Evolutionary conservation across 75 land plant genomes (phyloP), one percentile per base, ranked within the genome.

Genomic region (Picea sitchensis): DNA sequence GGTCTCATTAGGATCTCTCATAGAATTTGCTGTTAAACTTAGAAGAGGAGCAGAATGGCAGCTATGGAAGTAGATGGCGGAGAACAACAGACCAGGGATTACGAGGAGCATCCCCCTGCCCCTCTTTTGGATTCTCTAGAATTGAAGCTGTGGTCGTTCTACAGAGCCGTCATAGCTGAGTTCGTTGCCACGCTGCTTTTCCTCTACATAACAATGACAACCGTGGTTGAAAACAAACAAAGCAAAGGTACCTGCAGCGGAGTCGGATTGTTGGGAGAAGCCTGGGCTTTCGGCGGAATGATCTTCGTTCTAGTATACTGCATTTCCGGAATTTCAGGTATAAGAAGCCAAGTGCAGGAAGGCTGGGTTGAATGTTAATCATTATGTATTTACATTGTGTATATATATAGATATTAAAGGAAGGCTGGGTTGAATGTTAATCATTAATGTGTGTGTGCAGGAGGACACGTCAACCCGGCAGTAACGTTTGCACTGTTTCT

Each of bases 261-360:
- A 17, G 90, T 88, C 32, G 90, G 90, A 1, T 15, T 87, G 9
- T 81, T 87, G 65, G 90, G 90, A 41, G 84, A 87, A 56, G 89
- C 90, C 30, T 88, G 90, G 89, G 81, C 90, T 38, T 88, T 88
- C 41, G 90, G 90, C 0, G 90, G 90, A 56, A 86, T 88, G 90
- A 81, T 88, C 62, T 88, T 87, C 81, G 68, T 88, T 64, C 90
- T 88, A 56, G 86, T 88, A 11, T 88, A 88, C 79, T 88, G 90
- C 84, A 88, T 86, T 62, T 83, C 90, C 20, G 90, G 86, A 20
- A 87, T 88, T 60, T 88, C 90, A 78, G 90, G 86, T 83, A 36
- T 11, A 26, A 54, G 56, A 51, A 51, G 56, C 3, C n/a, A n/a
- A n/a, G n/a, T n/a, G n/a, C n/a, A n/a, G n/a, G n/a, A n/a, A n/a